A percentile compares a stretch with the other conserved stretches of the same genome.
Evolutionary conservation across 352 stramenopile genomes (phyloP).

Genomic region (Pseudoperonospora humuli): DNA sequence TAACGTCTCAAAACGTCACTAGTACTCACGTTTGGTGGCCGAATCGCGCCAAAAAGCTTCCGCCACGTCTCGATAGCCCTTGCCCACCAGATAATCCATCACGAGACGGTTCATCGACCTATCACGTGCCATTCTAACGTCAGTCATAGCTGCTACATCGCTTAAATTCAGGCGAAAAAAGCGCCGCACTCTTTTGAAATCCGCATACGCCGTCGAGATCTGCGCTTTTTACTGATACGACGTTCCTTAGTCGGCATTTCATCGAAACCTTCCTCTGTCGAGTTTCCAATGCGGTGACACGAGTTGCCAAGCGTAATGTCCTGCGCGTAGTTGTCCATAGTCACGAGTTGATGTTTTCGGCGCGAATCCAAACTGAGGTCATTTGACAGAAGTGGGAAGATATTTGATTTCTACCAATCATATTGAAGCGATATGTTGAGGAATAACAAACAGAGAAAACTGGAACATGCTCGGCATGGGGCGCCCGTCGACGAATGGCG

Average conservation of each 20-base stretch:
- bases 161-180: not conserved
- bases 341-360: too few species aligned
- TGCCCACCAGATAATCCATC: slow-evolving; percentile 79
- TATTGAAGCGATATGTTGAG: not conserved
- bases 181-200: slow-evolving; percentile 58
- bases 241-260: slow-evolving; percentile 10
- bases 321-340: slow-evolving; percentile 17
- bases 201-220: slow-evolving; percentile 34
- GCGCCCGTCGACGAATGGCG: slow-evolving; percentile 15
- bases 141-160: not conserved
- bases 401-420: slow-evolving; percentile 5
- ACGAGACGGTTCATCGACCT: slow-evolving; percentile 75
- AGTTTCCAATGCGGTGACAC: slow-evolving; percentile 9
- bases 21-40: slow-evolving; percentile 52
- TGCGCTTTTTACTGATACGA: slow-evolving; percentile 22
- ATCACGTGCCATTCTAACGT: slow-evolving; percentile 4
- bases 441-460: slow-evolving; percentile 11
- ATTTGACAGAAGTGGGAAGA: not conserved
- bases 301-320: slow-evolving; percentile 16
- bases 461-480: slow-evolving; percentile 26
- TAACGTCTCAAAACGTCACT: not conserved
- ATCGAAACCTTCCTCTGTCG: slow-evolving; percentile 8
- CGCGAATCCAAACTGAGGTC: too few species aligned
- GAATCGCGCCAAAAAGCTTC: slow-evolving; percentile 71
- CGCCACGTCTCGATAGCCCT: slow-evolving; percentile 66